These are phyloP conservation scores for Ascochyta lentis DNA, from an alignment of 2,329 filamentous ascomycete species.

Conservation along the genomic window DNA sequence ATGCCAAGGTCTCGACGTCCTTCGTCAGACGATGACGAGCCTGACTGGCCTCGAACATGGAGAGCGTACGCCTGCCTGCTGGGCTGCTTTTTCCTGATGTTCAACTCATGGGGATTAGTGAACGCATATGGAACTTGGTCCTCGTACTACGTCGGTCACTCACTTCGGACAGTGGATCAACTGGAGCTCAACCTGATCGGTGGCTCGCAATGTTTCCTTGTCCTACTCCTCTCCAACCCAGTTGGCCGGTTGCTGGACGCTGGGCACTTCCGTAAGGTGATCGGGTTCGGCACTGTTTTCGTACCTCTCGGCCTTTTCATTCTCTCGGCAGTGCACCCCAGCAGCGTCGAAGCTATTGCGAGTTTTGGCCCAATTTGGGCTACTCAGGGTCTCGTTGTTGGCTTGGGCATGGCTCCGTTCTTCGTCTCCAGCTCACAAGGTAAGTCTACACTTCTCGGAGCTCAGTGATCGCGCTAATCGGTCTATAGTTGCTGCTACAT, in stretches of 20 bases:
- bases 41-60: constrained; percentile 55
- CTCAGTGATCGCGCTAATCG: constrained; percentile 14
- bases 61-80: constrained; percentile 54
- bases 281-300: constrained; percentile 52
- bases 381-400: constrained; percentile 56
- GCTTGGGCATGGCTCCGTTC: constrained; percentile 60
- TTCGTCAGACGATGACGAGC: constrained; percentile 36
- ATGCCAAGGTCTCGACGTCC: constrained; percentile 27
- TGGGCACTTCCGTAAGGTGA: constrained; percentile 50
- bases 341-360: constrained; percentile 42
- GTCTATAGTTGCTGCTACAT: constrained; percentile 56
- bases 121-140: constrained; percentile 60
- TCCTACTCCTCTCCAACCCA: constrained; percentile 54
- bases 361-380: constrained; percentile 55
- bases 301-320: constrained; percentile 55
- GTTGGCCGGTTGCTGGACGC: constrained; percentile 59
- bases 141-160: constrained; percentile 56
- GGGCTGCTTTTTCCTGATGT: constrained; percentile 60
- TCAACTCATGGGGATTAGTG: constrained; percentile 57
- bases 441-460: constrained; percentile 32
- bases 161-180: constrained; percentile 51
- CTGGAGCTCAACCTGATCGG: constrained; percentile 57
- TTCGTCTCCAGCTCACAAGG: constrained; percentile 60
- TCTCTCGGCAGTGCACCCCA: constrained; percentile 52
- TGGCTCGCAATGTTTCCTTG: constrained; percentile 55